phyloP scores from a whole-genome alignment of 1,139 yeast species.

The Yamadazyma siamensis region DNA sequence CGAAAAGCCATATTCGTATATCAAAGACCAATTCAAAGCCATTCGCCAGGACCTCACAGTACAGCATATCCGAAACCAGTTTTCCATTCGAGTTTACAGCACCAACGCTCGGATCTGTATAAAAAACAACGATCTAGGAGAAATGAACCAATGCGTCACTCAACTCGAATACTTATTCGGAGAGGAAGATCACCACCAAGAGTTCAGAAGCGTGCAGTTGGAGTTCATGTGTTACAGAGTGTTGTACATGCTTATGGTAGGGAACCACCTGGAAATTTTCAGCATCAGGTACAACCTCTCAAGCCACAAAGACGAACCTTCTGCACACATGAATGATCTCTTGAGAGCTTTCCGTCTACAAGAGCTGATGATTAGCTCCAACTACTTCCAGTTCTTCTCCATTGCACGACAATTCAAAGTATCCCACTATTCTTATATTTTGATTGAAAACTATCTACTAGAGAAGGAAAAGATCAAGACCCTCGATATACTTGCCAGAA shows the following conservation, averaged over 20 bases:
- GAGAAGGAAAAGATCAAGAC: constrained; percentile 60
- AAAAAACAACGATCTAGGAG: constrained; percentile 82
- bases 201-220: constrained; percentile 22
- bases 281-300: constrained; percentile 25
- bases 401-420: constrained; percentile 27
- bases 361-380: constrained; percentile 24
- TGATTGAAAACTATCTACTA: constrained; percentile 41
- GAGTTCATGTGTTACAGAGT: constrained; percentile 77
- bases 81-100: constrained; percentile 79
- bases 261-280: constrained; percentile 51
- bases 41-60: constrained; percentile 91
- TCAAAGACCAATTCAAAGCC: constrained; percentile 88
- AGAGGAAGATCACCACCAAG: not conserved
- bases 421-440: constrained; percentile 21
- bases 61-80: constrained; percentile 78
- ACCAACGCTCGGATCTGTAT: constrained; percentile 86
- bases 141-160: constrained; percentile 91
- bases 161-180: constrained; percentile 66
- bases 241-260: constrained; percentile 78
- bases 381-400: constrained; percentile 54
- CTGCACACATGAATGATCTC: constrained; percentile 19
- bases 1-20: constrained; percentile 61
- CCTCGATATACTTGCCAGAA: constrained; percentile 53
- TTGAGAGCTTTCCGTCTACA: constrained; percentile 27
- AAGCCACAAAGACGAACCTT: constrained; percentile 19